Evolutionary conservation across 805 yeast genomes (phyloP).

Genomic region (Barnettozyma wickerhamii): DNA sequence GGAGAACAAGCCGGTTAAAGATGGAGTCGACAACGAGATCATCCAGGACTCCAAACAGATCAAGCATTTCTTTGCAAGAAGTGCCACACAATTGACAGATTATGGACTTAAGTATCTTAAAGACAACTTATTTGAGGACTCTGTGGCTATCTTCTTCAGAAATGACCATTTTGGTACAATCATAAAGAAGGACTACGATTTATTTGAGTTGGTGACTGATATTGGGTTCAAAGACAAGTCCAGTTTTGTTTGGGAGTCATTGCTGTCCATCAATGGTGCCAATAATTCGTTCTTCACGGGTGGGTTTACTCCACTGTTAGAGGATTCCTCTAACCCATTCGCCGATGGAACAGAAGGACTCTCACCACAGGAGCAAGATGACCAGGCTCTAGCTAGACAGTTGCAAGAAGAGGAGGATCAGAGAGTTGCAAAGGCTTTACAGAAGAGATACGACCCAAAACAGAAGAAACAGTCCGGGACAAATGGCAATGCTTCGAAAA

Average conservation of each 20-base stretch:
- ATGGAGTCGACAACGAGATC: constrained; percentile 25
- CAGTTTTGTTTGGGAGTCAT: constrained; percentile 78
- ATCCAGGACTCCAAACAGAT: constrained; percentile 32
- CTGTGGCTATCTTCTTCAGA: constrained; percentile 71
- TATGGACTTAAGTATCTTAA: constrained; percentile 53
- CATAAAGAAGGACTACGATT: constrained; percentile 39
- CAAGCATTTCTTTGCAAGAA: constrained; percentile 48
- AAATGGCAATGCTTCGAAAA: constrained; percentile 10
- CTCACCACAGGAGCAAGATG: constrained; percentile 27
- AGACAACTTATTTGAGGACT: constrained; percentile 42
- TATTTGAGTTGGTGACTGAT: constrained; percentile 74
- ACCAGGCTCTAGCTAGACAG: constrained; percentile 39
- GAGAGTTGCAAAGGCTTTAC: constrained; percentile 42
- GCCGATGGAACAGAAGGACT: constrained; percentile 14
- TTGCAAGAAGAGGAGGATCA: constrained; percentile 57
- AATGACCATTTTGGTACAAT: constrained; percentile 87
- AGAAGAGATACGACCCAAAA: constrained; percentile 29
- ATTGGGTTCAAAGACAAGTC: constrained; percentile 46
- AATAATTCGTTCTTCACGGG: constrained; percentile 72
- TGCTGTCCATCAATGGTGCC: constrained; percentile 61
- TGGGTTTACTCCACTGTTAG: constrained; percentile 43
- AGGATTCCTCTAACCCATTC: constrained; percentile 21
- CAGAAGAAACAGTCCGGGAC: neutral
- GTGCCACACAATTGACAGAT: constrained; percentile 73
- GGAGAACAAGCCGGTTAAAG: constrained; percentile 21